Evolutionary conservation across 345 rosid genomes (phyloP).

Genomic region (Raphanus sativus): DNA sequence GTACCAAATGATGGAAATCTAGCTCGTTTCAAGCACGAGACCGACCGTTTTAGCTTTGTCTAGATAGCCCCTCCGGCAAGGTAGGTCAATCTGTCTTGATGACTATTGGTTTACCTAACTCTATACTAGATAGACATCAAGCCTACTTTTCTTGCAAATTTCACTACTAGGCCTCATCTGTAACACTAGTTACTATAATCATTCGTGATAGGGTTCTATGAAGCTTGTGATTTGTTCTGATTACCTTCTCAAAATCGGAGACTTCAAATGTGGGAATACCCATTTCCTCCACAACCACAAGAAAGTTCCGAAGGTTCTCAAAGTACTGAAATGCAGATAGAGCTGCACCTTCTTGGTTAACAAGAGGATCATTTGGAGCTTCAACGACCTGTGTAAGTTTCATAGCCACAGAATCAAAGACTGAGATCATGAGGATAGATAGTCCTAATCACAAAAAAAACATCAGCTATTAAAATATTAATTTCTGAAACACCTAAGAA

Average conservation of each 20-base stretch:
- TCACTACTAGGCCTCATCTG: neutral
- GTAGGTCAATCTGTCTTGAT: constrained; percentile 26
- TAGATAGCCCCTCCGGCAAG: constrained; percentile 32
- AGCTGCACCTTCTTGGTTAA: constrained; percentile 83
- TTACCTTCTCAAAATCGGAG: constrained; percentile 88
- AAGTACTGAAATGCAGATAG: constrained; percentile 89
- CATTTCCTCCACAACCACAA: constrained; percentile 69
- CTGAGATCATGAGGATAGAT: neutral
- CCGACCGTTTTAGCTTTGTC: constrained; percentile 10
- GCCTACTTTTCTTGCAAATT: neutral
- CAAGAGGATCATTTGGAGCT: constrained; percentile 68
- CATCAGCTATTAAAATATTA: constrained; percentile 1
- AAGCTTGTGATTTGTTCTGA: constrained; percentile 15
- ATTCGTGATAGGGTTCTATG: neutral
- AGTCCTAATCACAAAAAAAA: neutral
- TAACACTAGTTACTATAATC: neutral
- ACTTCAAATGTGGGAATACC: constrained; percentile 89
- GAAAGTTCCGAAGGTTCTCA: constrained; percentile 89
- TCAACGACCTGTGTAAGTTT: constrained; percentile 69
- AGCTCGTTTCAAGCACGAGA: neutral
- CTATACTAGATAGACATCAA: neutral
- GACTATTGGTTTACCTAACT: neutral
- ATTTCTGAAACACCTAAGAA: neutral
- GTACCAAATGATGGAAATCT: constrained; percentile 17
- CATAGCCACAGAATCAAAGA: neutral